phyloP scores from a whole-genome alignment of 1,139 yeast species.

The Saccharomyces hybrid region DNA sequence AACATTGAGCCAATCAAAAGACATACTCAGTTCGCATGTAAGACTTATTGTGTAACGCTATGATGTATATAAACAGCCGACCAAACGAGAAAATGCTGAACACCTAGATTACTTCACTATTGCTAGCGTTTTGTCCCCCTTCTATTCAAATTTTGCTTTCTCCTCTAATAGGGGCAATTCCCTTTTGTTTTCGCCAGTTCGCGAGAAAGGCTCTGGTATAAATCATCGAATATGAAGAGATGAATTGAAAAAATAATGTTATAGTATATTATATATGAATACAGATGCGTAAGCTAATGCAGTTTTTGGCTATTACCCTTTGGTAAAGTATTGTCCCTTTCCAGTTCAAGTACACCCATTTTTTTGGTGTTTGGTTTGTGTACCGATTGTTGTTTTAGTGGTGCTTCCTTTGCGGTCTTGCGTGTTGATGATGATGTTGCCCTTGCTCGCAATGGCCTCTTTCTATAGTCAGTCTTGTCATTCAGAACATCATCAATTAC shows the following conservation, averaged over 20 bases:
- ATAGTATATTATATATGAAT: background rate
- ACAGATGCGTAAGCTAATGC: background rate
- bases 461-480: background rate
- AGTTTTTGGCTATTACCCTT: background rate
- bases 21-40: constrained; percentile 16
- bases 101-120: background rate
- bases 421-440: background rate
- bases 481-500: background rate
- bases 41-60: background rate
- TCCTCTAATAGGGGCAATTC: background rate
- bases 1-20: constrained; percentile 31
- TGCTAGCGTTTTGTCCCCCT: background rate
- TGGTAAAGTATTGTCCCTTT: background rate
- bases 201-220: background rate
- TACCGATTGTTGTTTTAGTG: background rate
- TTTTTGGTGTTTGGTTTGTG: background rate
- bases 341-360: background rate
- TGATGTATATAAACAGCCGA: background rate
- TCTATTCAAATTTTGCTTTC: background rate
- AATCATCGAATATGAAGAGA: no score
- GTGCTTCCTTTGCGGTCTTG: background rate
- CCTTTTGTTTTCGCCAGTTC: background rate
- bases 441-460: background rate
- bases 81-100: background rate
- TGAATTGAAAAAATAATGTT: background rate